These are phyloP conservation scores for Paramecium sonneborni DNA, from an alignment of 73 alveolate genomes.

Conservation along the genomic window DNA sequence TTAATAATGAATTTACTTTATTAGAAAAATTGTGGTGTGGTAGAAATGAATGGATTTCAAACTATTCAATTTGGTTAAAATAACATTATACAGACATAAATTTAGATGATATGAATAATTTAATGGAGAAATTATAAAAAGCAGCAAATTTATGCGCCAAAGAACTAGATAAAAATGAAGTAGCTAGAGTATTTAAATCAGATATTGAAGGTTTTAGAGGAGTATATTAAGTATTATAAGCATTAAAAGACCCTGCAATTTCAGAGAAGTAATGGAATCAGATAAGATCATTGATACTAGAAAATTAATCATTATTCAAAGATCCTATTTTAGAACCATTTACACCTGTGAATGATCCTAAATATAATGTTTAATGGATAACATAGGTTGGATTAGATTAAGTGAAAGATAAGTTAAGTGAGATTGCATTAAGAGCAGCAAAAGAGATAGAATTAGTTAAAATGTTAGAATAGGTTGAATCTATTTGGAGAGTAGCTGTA, in stretches of 20 bases:
- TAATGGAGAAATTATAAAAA: slow-evolving; percentile 74
- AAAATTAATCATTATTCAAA: slow-evolving; percentile 18
- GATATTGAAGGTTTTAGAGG: slow-evolving; percentile 74
- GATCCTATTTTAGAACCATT: slow-evolving; percentile 37
- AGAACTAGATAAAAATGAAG: slow-evolving; percentile 76
- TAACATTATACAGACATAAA: slow-evolving; percentile 74
- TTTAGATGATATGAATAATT: slow-evolving; percentile 76
- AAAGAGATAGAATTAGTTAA: slow-evolving; percentile 64
- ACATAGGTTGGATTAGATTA: slow-evolving; percentile 21
- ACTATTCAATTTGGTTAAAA: slow-evolving; percentile 72
- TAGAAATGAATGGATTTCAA: slow-evolving; percentile 76
- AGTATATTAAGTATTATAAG: slow-evolving; percentile 78
- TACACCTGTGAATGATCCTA: slow-evolving; percentile 52
- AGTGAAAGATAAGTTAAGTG: slow-evolving; percentile 64
- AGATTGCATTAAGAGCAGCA: slow-evolving; percentile 65
- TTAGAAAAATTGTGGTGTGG: slow-evolving; percentile 84
- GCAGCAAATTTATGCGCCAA: slow-evolving; percentile 71
- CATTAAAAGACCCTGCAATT: slow-evolving; percentile 63
- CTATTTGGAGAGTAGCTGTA: slow-evolving; percentile 53
- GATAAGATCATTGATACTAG: slow-evolving; percentile 43
- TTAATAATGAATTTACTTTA: slow-evolving; percentile 71
- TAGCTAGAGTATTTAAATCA: slow-evolving; percentile 72
- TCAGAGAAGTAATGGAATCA: slow-evolving; percentile 64
- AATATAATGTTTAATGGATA: slow-evolving; percentile 59
- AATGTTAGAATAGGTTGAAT: slow-evolving; percentile 64